These are phyloP conservation scores for Lotmaria passim DNA, from an alignment of 208 protist genomes.

Conservation along the genomic window DNA sequence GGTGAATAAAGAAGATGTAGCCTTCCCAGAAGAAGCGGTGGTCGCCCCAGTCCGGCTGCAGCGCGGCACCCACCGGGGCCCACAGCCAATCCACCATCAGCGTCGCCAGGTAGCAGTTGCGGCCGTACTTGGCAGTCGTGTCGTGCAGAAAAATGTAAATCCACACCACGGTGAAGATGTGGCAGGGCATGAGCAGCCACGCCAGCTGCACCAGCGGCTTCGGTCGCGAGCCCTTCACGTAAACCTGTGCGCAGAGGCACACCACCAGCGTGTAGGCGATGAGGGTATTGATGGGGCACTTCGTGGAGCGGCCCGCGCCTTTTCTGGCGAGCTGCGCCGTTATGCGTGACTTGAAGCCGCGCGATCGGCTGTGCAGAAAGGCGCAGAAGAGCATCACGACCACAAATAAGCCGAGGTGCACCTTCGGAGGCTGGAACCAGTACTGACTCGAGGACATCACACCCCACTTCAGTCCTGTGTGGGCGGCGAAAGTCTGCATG, in stretches of 20 bases:
- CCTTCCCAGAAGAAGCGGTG: slow-evolving; percentile 61
- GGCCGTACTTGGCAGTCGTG: slow-evolving; percentile 37
- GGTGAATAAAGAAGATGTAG: slow-evolving; percentile 64
- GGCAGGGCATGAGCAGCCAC: slow-evolving; percentile 88
- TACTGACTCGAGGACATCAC: slow-evolving; percentile 42
- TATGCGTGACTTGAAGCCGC: slow-evolving; percentile 36
- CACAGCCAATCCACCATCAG: slow-evolving; percentile 65
- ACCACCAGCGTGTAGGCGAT: slow-evolving; percentile 39
- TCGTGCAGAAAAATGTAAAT: slow-evolving; percentile 45
- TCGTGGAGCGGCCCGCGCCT: slow-evolving; percentile 32
- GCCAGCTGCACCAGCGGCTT: slow-evolving; percentile 77
- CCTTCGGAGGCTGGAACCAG: slow-evolving; percentile 73
- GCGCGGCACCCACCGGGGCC: slow-evolving; percentile 41
- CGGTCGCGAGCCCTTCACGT: slow-evolving; percentile 49
- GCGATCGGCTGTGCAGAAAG: slow-evolving; percentile 35
- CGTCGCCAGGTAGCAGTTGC: slow-evolving; percentile 65
- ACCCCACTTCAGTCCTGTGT: slow-evolving; percentile 66
- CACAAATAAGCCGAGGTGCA: slow-evolving; percentile 61
- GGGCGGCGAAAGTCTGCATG: slow-evolving; percentile 34
- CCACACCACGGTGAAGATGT: slow-evolving; percentile 71
- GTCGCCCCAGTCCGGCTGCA: slow-evolving; percentile 66
- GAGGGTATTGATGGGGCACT: slow-evolving; percentile 47
- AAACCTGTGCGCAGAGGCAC: slow-evolving; percentile 53
- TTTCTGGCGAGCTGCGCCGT: slow-evolving; percentile 10
- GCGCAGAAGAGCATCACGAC: slow-evolving; percentile 39